Evolutionary conservation across 1,284 basidiomycete genomes (phyloP), one percentile per base, ranked within the genome.

Genomic region (Rhodotorula sp.): DNA sequence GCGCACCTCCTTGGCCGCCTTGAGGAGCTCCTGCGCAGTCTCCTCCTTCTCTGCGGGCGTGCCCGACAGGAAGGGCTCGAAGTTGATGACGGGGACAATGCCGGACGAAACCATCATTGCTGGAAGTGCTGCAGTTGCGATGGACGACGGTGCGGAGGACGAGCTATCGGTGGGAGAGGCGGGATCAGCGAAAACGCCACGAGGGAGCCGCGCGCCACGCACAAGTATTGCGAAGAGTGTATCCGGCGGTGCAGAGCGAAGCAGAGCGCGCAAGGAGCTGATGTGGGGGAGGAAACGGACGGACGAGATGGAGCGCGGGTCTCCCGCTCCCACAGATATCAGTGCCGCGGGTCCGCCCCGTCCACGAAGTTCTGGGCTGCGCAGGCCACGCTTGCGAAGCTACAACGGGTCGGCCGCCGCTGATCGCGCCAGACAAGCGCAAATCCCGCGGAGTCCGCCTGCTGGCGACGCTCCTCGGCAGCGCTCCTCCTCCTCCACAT

Each of bases 41-140:
- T 83, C 79, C 71, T 86, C 85, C 81, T 87, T 90, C 78, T 90
- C 88, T 22, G 83, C 82, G 0, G 80, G 68, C 0, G 87, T 84
- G 3, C 82, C 80, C 3, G 87, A 84, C 67, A 86, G 84, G 80
- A 89, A 92, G 71, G 85, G 87, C 76, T 86, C 84, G 76, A 93
- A 92, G 83, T 92, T 87, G 78, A 93, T 87, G 21, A 91, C 83
- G 32, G 91, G 91, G 70, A 93, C 77, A 48, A 71, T 65, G 29
- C 66, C 65, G 34, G 66, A 68, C 7, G 48, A 51, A 17, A 55
- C 48, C 67, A 69, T 63, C 32, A 34, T 22, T n/a, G 25, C 10
- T 25, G 9, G 44, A 8, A 19, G 19, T n/a, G 44, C 8, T 13
- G 36, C 27, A 6, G 25, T 27, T 21, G 12, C 3, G 7, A 25